Evolutionary conservation across 129 eudicot species (phyloP).

Genomic region (Centella asiatica): DNA sequence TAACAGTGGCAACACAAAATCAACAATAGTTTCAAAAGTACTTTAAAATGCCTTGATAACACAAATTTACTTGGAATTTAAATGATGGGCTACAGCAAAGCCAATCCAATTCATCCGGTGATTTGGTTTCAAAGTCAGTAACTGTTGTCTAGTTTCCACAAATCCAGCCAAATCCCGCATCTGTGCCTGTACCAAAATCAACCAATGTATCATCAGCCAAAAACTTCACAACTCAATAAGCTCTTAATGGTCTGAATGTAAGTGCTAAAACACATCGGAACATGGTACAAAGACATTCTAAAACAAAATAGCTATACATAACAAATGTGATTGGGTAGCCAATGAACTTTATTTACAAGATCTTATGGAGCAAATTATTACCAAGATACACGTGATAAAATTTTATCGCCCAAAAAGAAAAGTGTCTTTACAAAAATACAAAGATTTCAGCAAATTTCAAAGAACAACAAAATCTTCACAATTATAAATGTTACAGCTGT

Average conservation of each 20-base stretch:
- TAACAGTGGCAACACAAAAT: too few species aligned
- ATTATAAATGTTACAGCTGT: not conserved
- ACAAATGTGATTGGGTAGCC: not conserved
- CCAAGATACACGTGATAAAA: too few species aligned
- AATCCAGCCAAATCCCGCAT: constrained; percentile 99
- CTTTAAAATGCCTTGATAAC: too few species aligned
- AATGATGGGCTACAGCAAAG: constrained; percentile 92
- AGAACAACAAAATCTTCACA: too few species aligned
- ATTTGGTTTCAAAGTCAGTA: constrained; percentile 89
- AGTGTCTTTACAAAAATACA: too few species aligned
- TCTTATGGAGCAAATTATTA: not conserved
- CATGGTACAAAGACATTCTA: not conserved
- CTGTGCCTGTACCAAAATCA: constrained; percentile 58
- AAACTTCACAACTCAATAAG: constrained; percentile 1
- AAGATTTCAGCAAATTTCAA: too few species aligned
- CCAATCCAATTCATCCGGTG: constrained; percentile 99
- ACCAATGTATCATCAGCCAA: constrained; percentile 18
- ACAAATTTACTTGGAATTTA: constrained; percentile 63
- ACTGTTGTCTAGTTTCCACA: constrained; percentile 94
- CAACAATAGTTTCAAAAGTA: too few species aligned
- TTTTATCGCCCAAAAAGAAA: too few species aligned
- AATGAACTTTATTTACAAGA: not conserved
- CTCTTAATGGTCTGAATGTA: not conserved
- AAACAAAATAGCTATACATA: not conserved
- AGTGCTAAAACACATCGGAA: not conserved